Percentiles rank a stretch among this genome's conserved stretches.
These are phyloP conservation scores for Fusarium sp. DNA, from an alignment of 2,329 filamentous ascomycete species.

Conservation along the genomic window DNA sequence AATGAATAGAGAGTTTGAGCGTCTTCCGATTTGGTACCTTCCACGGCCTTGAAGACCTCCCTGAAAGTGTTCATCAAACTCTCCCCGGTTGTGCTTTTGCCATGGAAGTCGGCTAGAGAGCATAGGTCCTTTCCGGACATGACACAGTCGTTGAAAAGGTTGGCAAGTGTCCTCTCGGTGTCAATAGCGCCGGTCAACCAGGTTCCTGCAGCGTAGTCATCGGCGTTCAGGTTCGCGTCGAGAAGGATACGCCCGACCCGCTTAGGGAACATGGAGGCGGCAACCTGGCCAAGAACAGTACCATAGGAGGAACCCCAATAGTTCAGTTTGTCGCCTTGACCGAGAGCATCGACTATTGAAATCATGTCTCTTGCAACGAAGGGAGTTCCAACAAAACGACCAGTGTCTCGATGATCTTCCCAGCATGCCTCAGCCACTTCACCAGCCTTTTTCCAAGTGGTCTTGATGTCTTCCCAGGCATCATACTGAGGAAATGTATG, in stretches of 20 bases:
- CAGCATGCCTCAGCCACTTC: conserved; percentile 30
- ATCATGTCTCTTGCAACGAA: conserved; percentile 53
- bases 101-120: neutral
- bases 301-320: conserved; percentile 50
- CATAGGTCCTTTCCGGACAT: neutral
- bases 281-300: conserved; percentile 31
- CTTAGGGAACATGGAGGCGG: conserved; percentile 38
- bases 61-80: neutral
- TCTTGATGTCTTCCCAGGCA: neutral
- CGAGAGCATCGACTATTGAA: conserved; percentile 46
- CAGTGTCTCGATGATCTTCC: conserved; percentile 34
- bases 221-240: conserved; percentile 25
- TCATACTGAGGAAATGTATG: neutral
- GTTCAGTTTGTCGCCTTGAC: conserved; percentile 48
- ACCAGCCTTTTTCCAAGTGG: fast-evolving
- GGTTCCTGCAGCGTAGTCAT: conserved; percentile 2
- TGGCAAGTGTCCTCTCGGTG: neutral
- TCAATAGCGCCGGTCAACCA: fast-evolving
- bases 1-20: neutral
- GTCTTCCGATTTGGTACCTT: too few species aligned
- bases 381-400: conserved; percentile 46
- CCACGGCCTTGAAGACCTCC: neutral
- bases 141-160: conserved; percentile 5
- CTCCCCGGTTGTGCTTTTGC: neutral
- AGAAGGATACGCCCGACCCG: conserved; percentile 35